A percentile compares a stretch with the other conserved stretches of the same genome.
Conservation (phyloP, 208 protist species). For the Acanthamoeba pearcei region DNA sequence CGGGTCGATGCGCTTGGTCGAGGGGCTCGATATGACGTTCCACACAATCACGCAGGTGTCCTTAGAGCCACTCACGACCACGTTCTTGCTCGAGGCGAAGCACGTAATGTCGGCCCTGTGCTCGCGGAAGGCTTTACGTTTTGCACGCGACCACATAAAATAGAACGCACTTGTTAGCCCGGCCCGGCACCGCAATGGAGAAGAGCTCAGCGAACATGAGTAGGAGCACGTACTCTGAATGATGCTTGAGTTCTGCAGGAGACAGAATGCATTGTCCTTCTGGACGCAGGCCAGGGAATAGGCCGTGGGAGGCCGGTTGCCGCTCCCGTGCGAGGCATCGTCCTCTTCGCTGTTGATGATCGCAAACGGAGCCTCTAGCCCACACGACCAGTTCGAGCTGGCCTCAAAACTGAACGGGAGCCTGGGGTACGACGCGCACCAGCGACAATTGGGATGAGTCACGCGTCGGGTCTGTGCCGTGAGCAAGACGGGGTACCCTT, state of each 20-base stretch:
- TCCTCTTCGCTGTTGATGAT: slow-evolving; percentile 50
- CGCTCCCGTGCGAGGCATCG: not conserved
- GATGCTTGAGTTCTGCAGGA: slow-evolving; percentile 51
- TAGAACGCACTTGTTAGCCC: not conserved
- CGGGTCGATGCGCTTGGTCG: slow-evolving; percentile 55
- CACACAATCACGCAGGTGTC: slow-evolving; percentile 66
- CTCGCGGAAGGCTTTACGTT: slow-evolving; percentile 17
- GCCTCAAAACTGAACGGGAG: slow-evolving; percentile 54
- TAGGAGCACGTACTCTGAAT: slow-evolving; percentile 11
- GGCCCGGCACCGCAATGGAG: no score
- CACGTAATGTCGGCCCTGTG: slow-evolving; percentile 65
- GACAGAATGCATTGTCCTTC: slow-evolving; percentile 58
- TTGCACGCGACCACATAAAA: no score
- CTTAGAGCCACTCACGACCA: slow-evolving; percentile 47
- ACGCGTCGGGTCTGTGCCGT: not conserved
- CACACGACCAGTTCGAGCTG: slow-evolving; percentile 18
- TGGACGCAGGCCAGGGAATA: slow-evolving; percentile 35
- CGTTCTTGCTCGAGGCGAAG: slow-evolving; percentile 45
- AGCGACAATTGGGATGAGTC: not conserved
- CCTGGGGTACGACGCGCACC: not conserved
- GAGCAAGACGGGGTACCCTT: not conserved
- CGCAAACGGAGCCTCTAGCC: slow-evolving; percentile 49
- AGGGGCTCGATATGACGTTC: not conserved
- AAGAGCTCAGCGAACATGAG: not conserved
- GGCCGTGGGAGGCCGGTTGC: slow-evolving; percentile 29